Evolutionary conservation across 2,329 filamentous ascomycete species (phyloP).

Genomic region (Fusarium cyanostomum): DNA sequence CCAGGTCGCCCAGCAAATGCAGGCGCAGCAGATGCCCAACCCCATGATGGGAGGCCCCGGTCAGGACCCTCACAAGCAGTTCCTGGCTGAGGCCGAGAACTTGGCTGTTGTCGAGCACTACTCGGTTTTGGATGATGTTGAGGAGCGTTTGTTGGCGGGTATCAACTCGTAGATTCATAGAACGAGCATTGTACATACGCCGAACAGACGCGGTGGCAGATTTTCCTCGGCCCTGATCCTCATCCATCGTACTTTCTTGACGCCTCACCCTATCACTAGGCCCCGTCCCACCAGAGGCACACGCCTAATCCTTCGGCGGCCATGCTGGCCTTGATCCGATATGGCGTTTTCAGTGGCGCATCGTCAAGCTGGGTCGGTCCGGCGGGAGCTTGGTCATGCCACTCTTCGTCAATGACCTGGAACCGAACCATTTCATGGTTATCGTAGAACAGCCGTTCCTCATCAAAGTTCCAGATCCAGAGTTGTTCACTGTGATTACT

Average conservation of each 20-base stretch:
- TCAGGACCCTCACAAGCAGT: conserved; percentile 95
- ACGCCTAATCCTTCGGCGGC: conserved; percentile 69
- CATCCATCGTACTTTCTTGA: conserved; percentile 10
- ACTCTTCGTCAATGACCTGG: conserved; percentile 85
- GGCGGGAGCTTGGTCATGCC: conserved; percentile 86
- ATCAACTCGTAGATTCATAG: conserved; percentile 52
- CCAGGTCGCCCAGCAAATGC: conserved; percentile 92
- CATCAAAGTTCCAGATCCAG: conserved; percentile 86
- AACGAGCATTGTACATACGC: conserved; percentile 40
- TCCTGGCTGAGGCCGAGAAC: conserved; percentile 92
- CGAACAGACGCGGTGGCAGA: conserved; percentile 39
- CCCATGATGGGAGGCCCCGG: conserved; percentile 88
- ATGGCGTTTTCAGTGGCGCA: conserved; percentile 72
- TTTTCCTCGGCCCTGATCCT: conserved; percentile 8
- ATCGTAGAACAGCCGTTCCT: conserved; percentile 84
- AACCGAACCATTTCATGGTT: conserved; percentile 89
- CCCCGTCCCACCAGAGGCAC: conserved; percentile 70
- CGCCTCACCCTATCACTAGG: conserved; percentile 25
- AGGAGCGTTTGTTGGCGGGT: conserved; percentile 79
- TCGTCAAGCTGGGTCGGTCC: conserved; percentile 71
- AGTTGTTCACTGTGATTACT: conserved; percentile 79
- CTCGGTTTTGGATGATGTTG: conserved; percentile 88
- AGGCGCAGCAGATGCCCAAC: conserved; percentile 63
- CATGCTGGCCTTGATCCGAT: conserved; percentile 74
- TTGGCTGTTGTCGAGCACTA: conserved; percentile 93